Base-by-base conservation (phyloP, 371 early-diverging fungal genomes). In the Chytridiales sp. region DNA sequence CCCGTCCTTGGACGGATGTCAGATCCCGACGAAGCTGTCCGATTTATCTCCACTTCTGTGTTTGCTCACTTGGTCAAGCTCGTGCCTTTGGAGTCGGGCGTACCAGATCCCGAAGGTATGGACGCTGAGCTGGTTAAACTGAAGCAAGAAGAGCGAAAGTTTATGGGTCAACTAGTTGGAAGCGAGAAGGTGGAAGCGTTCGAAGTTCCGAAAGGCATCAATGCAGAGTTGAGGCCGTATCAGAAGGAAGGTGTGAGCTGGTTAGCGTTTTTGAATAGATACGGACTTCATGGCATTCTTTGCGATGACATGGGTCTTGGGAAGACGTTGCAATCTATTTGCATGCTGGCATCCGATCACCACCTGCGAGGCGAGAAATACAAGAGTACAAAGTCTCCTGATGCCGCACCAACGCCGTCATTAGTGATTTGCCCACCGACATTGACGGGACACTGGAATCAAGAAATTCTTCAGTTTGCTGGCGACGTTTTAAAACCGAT, bases 251-350 rank as follows among this genome's bases (percentile, higher is more conserved):
- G 98, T 59, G 90, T 98, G 41, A 95, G 90, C 75, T 98, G 99
- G 99, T 75, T 98, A 54, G 92, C 92, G n/a, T 98, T 97, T 74
- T 80, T 98, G 56, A 92, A 92, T 73, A 87, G 91, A 61, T 97
- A 92, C 73, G 92, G 91, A 64, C 75, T 98, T 19, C 97, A 98
- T 64, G 99, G 98, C 11, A 93, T 98, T 50, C 80, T 99, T 24
- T 98, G 99, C 72, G 99, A 99, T 76, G 91, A 97, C 80, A 99
- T 99, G 99, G 99, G 99, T 24, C 61, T 80, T 89, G 59, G 99
- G 36, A 99, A 99, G 77, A 99, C 99, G 0, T 76, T 99, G 13
- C 99, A 99, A 73, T 89, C 96, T 9, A 96, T 98, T 43, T 94
- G 95, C 66, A 93, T 95, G 51, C 69, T 98, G 22, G 92, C 95